Conservation (phyloP, 441 rosid genomes). For the Omphalea diandra region DNA sequence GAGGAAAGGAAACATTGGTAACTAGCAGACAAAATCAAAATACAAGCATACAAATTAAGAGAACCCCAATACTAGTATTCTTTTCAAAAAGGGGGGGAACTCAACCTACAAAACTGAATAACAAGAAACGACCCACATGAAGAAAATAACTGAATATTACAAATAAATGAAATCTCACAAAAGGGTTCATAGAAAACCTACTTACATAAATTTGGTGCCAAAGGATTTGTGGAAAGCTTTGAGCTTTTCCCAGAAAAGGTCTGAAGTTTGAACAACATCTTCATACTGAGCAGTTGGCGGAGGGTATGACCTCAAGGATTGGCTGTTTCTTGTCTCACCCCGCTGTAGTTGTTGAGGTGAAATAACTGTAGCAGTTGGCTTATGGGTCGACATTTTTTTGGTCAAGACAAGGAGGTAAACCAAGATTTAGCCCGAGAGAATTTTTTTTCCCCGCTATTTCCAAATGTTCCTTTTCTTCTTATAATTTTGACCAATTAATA, state of each 20-base stretch:
- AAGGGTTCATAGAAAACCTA: not conserved
- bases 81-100: not conserved
- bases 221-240: conserved; percentile 43
- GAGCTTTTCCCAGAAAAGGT: conserved; percentile 76
- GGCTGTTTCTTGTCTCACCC: conserved; percentile 42
- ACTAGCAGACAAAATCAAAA: not conserved
- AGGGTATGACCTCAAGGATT: conserved; percentile 42
- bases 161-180: not conserved
- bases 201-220: conserved; percentile 59
- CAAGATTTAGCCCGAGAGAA: not conserved
- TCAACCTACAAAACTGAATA: conserved; percentile 17
- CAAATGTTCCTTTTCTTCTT: not conserved
- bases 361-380: conserved; percentile 28
- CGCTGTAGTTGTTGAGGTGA: conserved; percentile 34
- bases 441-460: not conserved
- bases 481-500: not conserved
- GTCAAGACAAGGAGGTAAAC: conserved; percentile 19
- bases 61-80: not conserved
- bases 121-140: conserved; percentile 8
- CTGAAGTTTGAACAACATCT: conserved; percentile 56
- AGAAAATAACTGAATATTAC: conserved; percentile 6
- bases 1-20: not conserved
- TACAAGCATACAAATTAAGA: not conserved
- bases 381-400: conserved; percentile 47
- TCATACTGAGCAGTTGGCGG: conserved; percentile 47